Percentiles rank a stretch among this genome's conserved stretches.
Conservation (phyloP, 306 rosid species). For the Trichosanthes cucumerina region DNA sequence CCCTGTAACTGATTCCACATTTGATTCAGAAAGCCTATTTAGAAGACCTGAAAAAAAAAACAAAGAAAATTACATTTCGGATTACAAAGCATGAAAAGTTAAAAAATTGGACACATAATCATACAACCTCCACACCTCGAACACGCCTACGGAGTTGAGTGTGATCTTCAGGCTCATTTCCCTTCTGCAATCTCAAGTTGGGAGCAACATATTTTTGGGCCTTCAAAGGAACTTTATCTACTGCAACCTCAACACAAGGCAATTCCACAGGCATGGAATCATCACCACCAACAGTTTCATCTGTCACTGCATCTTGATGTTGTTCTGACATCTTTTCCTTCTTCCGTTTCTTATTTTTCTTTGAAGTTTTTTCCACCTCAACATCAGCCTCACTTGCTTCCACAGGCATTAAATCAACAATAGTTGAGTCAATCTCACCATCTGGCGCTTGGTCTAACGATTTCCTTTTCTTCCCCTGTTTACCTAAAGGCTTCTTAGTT, state of each 20-base stretch:
- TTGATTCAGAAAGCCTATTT: slow-evolving; percentile 16
- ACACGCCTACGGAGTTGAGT: slow-evolving; percentile 25
- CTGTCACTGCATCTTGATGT: not conserved
- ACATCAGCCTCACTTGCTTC: slow-evolving; percentile 20
- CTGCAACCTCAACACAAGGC: not conserved
- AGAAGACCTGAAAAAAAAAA: slow-evolving; percentile 6
- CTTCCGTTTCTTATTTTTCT: not conserved
- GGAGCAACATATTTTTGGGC: slow-evolving; percentile 55
- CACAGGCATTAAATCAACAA: slow-evolving; percentile 10
- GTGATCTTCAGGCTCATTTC: slow-evolving; percentile 61
- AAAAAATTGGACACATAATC: slow-evolving; percentile 14
- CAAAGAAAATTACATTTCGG: not conserved
- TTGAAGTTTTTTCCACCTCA: slow-evolving; percentile 19
- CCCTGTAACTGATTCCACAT: slow-evolving; percentile 9
- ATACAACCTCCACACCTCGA: slow-evolving; percentile 14
- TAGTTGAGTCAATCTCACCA: slow-evolving; percentile 12
- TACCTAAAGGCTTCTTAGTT: slow-evolving; percentile 17
- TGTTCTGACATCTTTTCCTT: not conserved
- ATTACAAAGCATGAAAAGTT: not conserved
- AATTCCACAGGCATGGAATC: not conserved
- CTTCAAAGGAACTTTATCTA: slow-evolving; percentile 6
- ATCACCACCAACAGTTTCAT: not conserved
- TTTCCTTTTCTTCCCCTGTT: slow-evolving; percentile 25
- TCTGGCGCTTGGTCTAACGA: slow-evolving; percentile 20
- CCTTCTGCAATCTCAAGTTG: slow-evolving; percentile 53